Percentiles rank a stretch among this genome's conserved stretches.
phyloP scores from a whole-genome alignment of 768 basidiomycete genomes.

The Termitomyces sp. region DNA sequence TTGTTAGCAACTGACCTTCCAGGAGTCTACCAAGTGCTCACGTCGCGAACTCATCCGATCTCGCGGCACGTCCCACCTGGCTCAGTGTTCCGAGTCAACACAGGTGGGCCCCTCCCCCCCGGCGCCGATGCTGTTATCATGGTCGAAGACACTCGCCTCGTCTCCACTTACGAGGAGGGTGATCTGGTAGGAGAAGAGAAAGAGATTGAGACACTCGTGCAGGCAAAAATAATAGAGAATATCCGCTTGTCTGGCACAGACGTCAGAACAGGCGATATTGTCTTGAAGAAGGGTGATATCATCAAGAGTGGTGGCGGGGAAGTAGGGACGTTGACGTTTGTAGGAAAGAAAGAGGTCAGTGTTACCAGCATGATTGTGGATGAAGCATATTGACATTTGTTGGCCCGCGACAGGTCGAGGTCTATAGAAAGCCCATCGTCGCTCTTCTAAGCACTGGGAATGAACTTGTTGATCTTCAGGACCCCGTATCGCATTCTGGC shows the following conservation, averaged over 20 bases:
- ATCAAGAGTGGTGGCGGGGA: slow-evolving; percentile 74
- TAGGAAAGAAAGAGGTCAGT: slow-evolving; percentile 67
- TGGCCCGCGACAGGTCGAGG: slow-evolving; percentile 48
- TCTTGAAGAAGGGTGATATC: slow-evolving; percentile 57
- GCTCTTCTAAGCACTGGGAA: slow-evolving; percentile 87
- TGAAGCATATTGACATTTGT: background rate
- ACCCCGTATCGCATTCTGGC: slow-evolving; percentile 25
- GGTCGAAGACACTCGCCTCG: slow-evolving; percentile 87
- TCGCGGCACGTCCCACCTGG: slow-evolving; percentile 44
- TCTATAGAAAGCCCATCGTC: slow-evolving; percentile 68
- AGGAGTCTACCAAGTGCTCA: slow-evolving; percentile 66
- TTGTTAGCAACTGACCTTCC: slow-evolving; percentile 57
- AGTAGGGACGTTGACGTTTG: slow-evolving; percentile 76
- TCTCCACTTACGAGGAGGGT: slow-evolving; percentile 42
- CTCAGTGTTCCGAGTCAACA: slow-evolving; percentile 76
- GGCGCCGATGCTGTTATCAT: slow-evolving; percentile 83
- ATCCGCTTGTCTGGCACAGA: slow-evolving; percentile 74
- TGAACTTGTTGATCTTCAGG: slow-evolving; percentile 67
- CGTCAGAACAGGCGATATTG: slow-evolving; percentile 62
- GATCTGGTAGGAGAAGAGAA: slow-evolving; percentile 57
- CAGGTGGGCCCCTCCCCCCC: slow-evolving; percentile 74
- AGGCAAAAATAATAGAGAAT: slow-evolving; percentile 66
- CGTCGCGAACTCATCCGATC: slow-evolving; percentile 47
- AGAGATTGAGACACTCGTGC: slow-evolving; percentile 63
- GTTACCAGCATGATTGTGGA: background rate